Evolutionary conservation across 2,329 filamentous ascomycete species (phyloP).

Genomic region (Akanthomyces dipterigenus): DNA sequence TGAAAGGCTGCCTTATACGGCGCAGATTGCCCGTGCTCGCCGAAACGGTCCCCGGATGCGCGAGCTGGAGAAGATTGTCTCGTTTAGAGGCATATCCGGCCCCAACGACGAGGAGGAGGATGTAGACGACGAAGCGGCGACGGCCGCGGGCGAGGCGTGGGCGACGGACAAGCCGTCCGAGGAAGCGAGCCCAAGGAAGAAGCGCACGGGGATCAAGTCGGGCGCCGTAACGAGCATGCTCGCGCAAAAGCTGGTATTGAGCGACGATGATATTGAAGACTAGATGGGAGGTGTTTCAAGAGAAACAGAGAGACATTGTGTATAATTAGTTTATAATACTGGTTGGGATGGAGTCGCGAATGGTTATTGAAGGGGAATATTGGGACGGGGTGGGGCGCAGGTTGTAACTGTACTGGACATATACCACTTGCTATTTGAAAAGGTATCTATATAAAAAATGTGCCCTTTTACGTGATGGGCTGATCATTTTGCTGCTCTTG

Average conservation of each 20-base stretch:
- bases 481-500: no score
- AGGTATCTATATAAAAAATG: not conserved
- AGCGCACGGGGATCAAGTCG: conserved; percentile 31
- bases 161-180: conserved; percentile 56
- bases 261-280: conserved; percentile 82
- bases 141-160: conserved; percentile 43
- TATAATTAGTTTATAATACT: conserved; percentile 1
- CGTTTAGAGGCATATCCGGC: conserved; percentile 54
- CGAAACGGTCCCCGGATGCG: conserved; percentile 36
- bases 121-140: conserved; percentile 27
- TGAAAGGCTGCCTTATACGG: conserved; percentile 81
- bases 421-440: conserved; percentile 12
- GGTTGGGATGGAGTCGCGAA: not conserved
- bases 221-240: conserved; percentile 35
- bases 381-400: not conserved
- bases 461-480: not conserved
- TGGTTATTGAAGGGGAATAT: not conserved
- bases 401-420: conserved; percentile 7
- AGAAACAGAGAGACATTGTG: conserved; percentile 18
- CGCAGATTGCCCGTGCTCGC: conserved; percentile 50
- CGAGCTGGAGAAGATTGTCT: conserved; percentile 62
- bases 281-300: conserved; percentile 18
- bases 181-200: conserved; percentile 44
- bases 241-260: conserved; percentile 63
- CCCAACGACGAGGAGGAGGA: conserved; percentile 42